Base-by-base conservation (phyloP, 805 yeast species). In the Cyberlindnera meyerae region DNA sequence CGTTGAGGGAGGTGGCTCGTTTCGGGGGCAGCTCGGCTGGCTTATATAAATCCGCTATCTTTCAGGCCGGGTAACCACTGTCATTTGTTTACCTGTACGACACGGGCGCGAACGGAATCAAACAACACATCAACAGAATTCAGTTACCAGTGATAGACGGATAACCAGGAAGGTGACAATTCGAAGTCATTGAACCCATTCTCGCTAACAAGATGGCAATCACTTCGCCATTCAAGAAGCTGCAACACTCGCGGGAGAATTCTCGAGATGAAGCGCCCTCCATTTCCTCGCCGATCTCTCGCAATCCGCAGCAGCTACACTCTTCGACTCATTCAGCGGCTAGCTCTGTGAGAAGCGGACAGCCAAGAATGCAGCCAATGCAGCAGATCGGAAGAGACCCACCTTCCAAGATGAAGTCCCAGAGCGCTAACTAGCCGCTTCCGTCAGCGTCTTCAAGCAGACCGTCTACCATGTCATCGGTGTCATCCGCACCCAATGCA, bases 211-310 rank as follows among this genome's bases (percentile, higher is more conserved):
- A 6, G 27, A 57, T 51, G 51, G 57, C 61, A 13, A 58, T 63
- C 9, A 51, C 53, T 11, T 62, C 67, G 3, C 67, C 68, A 1
- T 62, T 64, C 44, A 60, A 54, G 41, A 57, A 52, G 44, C 36
- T 40, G 11, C 43, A 60, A 4, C 65, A 60, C 42, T 54, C 58
- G 29, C 49, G 65, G 26, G 61, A 55, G 27, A 40, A 44, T 8
- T 61, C 66, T 4, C 34, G 48, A 6, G 65, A 60, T 22, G 63
- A 46, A 24, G 20, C 18, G 18, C 27, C 28, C 15, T 8, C 31
- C 4, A 11, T 20, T 4, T 20, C 22, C 9, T 7, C 22, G 7
- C 22, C 22, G 9, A 9, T 20, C 22, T 18, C 36, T 11, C 37
- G 29, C 12, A 15, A 18, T 20, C 32, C 27, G 18, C 32, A 27